Percentiles rank a stretch among this genome's conserved stretches.
Evolutionary conservation across 2,329 filamentous ascomycete species (phyloP).

Genomic region (Ophiostoma pallidulum): DNA sequence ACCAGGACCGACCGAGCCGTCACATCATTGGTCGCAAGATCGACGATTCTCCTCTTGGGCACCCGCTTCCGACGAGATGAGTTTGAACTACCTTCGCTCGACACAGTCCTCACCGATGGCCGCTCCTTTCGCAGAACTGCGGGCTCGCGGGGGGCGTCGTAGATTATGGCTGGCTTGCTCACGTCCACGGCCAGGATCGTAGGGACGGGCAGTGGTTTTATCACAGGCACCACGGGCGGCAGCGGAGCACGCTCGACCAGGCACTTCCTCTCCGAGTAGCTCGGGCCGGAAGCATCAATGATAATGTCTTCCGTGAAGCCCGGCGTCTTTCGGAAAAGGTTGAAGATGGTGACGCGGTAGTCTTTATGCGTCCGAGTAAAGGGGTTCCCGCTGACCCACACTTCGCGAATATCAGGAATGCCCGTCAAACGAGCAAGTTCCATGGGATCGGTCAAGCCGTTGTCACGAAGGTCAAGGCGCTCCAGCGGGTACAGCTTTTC

Average conservation of each 20-base stretch:
- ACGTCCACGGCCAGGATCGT: conserved; percentile 56
- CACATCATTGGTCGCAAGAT: conserved; percentile 46
- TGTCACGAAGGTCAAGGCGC: conserved; percentile 83
- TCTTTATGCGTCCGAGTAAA: conserved; percentile 80
- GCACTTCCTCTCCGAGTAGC: conserved; percentile 75
- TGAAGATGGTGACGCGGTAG: conserved; percentile 88
- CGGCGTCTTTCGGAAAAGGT: conserved; percentile 81
- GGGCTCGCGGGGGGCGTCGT: conserved; percentile 40
- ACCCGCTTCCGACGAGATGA: conserved; percentile 52
- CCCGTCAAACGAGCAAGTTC: conserved; percentile 83
- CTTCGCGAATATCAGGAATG: conserved; percentile 82
- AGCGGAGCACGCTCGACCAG: conserved; percentile 74
- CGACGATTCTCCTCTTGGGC: conserved; percentile 55
- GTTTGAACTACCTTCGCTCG: conserved; percentile 48
- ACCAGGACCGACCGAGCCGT: conserved; percentile 11
- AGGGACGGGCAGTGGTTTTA: conserved; percentile 53
- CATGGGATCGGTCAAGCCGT: conserved; percentile 78
- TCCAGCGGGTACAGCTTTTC: conserved; percentile 84
- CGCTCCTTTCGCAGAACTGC: conserved; percentile 51
- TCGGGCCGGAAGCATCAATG: conserved; percentile 75
- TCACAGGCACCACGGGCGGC: conserved; percentile 64
- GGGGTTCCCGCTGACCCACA: conserved; percentile 87
- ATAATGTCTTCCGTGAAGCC: conserved; percentile 85
- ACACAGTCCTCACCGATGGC: conserved; percentile 40
- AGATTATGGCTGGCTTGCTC: conserved; percentile 55